Conservation (phyloP, 768 basidiomycete genomes). For the Hypholoma sublateritium region DNA sequence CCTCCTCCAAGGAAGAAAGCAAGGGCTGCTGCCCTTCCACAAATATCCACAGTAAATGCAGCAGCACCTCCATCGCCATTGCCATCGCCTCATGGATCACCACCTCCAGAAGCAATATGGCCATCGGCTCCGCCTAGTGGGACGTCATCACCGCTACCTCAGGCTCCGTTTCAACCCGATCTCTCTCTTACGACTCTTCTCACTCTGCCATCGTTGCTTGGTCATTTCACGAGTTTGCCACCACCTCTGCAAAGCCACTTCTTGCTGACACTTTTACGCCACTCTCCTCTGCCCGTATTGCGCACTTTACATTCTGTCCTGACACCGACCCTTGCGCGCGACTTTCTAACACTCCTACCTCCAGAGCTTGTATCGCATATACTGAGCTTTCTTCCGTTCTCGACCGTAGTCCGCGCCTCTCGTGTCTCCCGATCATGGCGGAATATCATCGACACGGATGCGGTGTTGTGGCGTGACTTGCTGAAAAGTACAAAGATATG, state of each 20-base stretch:
- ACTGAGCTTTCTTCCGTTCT: conserved; percentile 80
- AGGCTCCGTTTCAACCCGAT: conserved; percentile 79
- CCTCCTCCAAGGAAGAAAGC: conserved; percentile 77
- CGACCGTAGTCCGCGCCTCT: conserved; percentile 81
- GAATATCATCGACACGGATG: conserved; percentile 86
- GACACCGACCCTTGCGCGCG: conserved; percentile 87
- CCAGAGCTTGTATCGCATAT: conserved; percentile 90
- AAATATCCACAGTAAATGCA: conserved; percentile 62
- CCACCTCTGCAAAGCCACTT: conserved; percentile 88
- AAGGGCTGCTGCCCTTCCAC: conserved; percentile 57
- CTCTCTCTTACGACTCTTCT: conserved; percentile 80
- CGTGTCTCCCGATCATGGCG: conserved; percentile 90
- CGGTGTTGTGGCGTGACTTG: conserved; percentile 86
- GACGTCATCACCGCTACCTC: conserved; percentile 66
- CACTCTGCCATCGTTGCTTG: conserved; percentile 79
- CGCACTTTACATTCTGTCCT: conserved; percentile 88
- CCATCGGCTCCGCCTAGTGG: conserved; percentile 82
- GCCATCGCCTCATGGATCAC: conserved; percentile 84
- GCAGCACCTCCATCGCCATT: conserved; percentile 84
- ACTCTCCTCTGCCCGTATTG: conserved; percentile 88
- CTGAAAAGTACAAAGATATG: conserved; percentile 83
- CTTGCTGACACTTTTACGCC: conserved; percentile 87
- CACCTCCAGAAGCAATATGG: conserved; percentile 70
- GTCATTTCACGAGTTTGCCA: conserved; percentile 80
- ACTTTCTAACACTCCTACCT: conserved; percentile 90